Evolutionary conservation across 2,329 filamentous ascomycete genomes (phyloP), one percentile per base, ranked within the genome.

Genomic region (Canariomyces notabilis): DNA sequence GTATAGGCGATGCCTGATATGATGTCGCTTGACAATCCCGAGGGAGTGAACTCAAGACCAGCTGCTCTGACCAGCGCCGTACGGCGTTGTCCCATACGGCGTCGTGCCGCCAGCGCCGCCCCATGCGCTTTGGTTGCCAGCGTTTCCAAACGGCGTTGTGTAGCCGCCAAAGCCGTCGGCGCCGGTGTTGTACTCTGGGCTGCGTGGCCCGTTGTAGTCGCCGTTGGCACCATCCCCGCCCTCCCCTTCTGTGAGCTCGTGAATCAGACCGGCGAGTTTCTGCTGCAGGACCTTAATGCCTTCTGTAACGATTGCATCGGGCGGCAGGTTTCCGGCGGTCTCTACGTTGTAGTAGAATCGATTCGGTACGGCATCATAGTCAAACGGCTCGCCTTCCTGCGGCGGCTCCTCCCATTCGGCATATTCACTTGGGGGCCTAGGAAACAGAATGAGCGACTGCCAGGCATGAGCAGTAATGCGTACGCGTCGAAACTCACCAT

Each of bases 321-420:
- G 91, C 22, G 93, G 87, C 50, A 97, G 80, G 58, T 83, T 87
- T 29, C 93, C 93, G 31, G 87, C 83, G 37, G 86, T 85, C 67
- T 98, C 93, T 37, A 98, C 85, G 61, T 96, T 89, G 61, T 91
- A 86, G 73, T 96, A 98, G 74, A 96, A 98, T 55, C 80, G 80
- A 51, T 75, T 76, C 5, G 93, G 91, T 18, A 85, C 79, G 8
- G 89, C 91, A 59, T 95, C 85, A 67, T 88, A 97, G 69, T 97
- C 83, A 67, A 97, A 97, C 0, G 83, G 78, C 59, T 94, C 87
- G 57, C 89, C 89, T 55, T 93, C 86, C 56, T 86, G 80, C 0
- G 82, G 77, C 7, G 86, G 82, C 41, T 89, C 85, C 64, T 94
- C 89, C 76, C 85, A 87, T 34, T 81, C 77, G 18, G 84, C 83